Evolutionary conservation across 768 basidiomycete species (phyloP).

Genomic region (Terana coerulea): DNA sequence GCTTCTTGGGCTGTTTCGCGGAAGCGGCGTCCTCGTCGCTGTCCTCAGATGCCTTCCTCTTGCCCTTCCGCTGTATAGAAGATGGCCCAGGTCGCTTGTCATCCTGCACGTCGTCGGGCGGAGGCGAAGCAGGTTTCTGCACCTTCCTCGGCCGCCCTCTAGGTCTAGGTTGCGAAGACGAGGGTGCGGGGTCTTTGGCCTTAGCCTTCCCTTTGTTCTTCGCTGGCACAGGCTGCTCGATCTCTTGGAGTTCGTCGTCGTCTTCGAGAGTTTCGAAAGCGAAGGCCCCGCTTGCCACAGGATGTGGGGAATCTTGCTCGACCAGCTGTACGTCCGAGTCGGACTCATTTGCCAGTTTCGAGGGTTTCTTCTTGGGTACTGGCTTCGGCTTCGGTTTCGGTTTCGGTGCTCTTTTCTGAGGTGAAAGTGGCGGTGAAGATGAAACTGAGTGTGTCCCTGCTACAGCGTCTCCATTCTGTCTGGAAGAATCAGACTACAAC

Average conservation of each 20-base stretch:
- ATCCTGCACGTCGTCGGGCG: slow-evolving; percentile 6
- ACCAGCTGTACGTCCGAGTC: neutral
- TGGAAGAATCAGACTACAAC: no score
- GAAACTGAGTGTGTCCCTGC: no score
- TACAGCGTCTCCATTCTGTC: no score
- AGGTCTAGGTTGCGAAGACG: slow-evolving; percentile 10
- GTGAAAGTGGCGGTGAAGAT: neutral
- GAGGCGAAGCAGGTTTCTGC: neutral
- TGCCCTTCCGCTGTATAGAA: slow-evolving; percentile 20
- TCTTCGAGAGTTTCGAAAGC: slow-evolving; percentile 10
- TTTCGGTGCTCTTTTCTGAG: neutral
- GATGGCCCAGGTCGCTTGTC: slow-evolving; percentile 3
- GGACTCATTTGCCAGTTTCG: slow-evolving; percentile 6
- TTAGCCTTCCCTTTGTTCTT: slow-evolving; percentile 9
- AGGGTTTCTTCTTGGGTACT: slow-evolving; percentile 14
- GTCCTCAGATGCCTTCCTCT: slow-evolving; percentile 28
- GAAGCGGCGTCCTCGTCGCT: slow-evolving; percentile 21
- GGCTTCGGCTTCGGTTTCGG: neutral
- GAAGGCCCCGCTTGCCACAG: neutral
- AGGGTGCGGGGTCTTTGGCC: neutral
- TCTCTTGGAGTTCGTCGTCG: slow-evolving; percentile 32
- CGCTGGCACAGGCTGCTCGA: slow-evolving; percentile 24
- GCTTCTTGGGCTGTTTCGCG: slow-evolving; percentile 12
- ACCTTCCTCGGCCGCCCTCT: slow-evolving; percentile 8
- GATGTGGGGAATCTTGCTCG: neutral